Conservation (phyloP, 345 rosid species). For the Eucalyptus sideroxylon region DNA sequence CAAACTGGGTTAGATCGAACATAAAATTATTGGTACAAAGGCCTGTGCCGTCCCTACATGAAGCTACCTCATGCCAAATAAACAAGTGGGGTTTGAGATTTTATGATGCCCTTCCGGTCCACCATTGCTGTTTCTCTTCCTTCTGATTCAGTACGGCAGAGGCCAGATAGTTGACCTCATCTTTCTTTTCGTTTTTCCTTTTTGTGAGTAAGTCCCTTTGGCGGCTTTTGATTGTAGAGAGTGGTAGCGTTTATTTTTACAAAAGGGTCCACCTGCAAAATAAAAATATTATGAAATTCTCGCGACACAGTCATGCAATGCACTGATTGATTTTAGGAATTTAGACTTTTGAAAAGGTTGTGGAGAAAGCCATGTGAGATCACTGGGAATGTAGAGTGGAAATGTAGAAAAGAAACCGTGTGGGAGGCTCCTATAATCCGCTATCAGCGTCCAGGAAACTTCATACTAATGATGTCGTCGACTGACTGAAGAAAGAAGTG, state of each 20-base stretch:
- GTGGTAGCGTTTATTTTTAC: not conserved
- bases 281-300: not conserved
- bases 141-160: not conserved
- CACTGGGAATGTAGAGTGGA: not conserved
- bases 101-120: not conserved
- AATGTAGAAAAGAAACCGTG: not conserved
- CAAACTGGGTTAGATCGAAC: too few relatives aligned
- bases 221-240: not conserved
- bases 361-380: not conserved
- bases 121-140: not conserved
- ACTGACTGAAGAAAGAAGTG: not conserved
- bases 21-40: too few relatives aligned
- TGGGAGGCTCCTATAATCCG: not conserved
- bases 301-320: not conserved
- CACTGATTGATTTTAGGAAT: not conserved
- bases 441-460: not conserved
- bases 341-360: not conserved
- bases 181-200: not conserved
- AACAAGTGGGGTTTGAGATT: too few relatives aligned
- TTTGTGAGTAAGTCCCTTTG: not conserved
- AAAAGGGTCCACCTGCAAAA: not conserved
- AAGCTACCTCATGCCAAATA: too few relatives aligned
- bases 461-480: not conserved
- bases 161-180: accelerated
- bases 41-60: too few relatives aligned